Percentiles rank a stretch among this genome's conserved stretches.
phyloP scores from a whole-genome alignment of 805 yeast genomes.

The Nakazawaea sp. region DNA sequence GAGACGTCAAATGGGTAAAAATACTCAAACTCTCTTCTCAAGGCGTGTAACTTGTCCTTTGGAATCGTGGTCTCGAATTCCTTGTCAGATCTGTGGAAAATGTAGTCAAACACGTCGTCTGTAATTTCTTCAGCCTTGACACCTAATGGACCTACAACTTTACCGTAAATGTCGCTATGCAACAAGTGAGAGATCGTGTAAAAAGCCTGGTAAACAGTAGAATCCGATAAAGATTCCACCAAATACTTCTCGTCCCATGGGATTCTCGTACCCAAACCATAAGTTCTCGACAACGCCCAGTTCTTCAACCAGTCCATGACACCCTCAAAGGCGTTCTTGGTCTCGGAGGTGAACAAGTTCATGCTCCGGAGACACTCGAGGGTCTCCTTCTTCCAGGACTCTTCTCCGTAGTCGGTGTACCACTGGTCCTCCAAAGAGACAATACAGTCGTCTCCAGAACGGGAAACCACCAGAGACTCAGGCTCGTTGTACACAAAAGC shows the following conservation, averaged over 20 bases:
- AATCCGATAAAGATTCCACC: slow-evolving; percentile 92
- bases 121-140: slow-evolving; percentile 83
- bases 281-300: slow-evolving; percentile 97
- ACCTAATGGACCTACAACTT: slow-evolving; percentile 61
- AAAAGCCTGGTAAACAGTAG: slow-evolving; percentile 92
- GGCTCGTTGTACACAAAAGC: slow-evolving; percentile 95
- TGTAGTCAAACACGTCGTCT: slow-evolving; percentile 87
- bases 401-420: slow-evolving; percentile 97
- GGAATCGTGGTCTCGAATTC: slow-evolving; percentile 49
- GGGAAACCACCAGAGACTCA: slow-evolving; percentile 79
- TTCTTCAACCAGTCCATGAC: slow-evolving; percentile 93
- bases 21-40: slow-evolving; percentile 94
- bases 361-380: slow-evolving; percentile 67
- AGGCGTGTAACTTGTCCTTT: slow-evolving; percentile 50
- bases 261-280: slow-evolving; percentile 88
- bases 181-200: slow-evolving; percentile 85
- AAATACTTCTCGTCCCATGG: slow-evolving; percentile 96
- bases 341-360: slow-evolving; percentile 78
- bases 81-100: slow-evolving; percentile 67
- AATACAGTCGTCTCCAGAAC: slow-evolving; percentile 95
- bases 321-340: slow-evolving; percentile 87
- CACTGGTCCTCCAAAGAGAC: slow-evolving; percentile 98
- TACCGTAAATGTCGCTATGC: slow-evolving; percentile 83
- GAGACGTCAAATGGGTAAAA: slow-evolving; percentile 93
- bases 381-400: slow-evolving; percentile 76